Evolutionary conservation across 176 grass and related monocot genomes (phyloP), one percentile per base, ranked within the genome.

Genomic region (Avena atlantica): DNA sequence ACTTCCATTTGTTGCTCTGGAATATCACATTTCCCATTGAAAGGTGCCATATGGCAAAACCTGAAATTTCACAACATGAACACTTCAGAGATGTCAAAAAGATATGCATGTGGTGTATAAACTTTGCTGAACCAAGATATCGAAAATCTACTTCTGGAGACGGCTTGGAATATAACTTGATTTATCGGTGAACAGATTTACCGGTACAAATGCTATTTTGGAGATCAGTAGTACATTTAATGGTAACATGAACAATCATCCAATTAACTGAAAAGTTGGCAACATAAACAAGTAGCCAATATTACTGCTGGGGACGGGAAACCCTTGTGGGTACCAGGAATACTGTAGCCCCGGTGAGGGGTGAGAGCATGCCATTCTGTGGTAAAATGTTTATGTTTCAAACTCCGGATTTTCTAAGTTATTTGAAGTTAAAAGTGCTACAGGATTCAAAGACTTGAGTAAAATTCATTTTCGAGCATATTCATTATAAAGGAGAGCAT

Each of bases 11-110:
- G 80, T 89, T 93, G 81, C 70, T 93, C 92, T 84, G 85, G 82
- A 88, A 73, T 31, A 34, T 91, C 87, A 86, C 95, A 94, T 42
- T 81, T 86, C 11, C 95, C 95, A 78, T 81, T 87, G 71, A 92
- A 97, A 20, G 95, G 95, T 81, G 78, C 72, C 95, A 97, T 91
- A 47, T 89, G 81, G 86, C 95, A 97, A 78, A 97, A 97, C 95
- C 95, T 97, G 51, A 85, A 86, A 87, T 70, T 42, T 47, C 12
- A 64, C n/a, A 31, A 74, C 17, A 8, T 21, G 12, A 76, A 68
- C 9, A 78, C 56, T 76, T 76, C 40, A 84, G 63, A 57, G 34
- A 12, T 64, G 14, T 48, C 13, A 63, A 78, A 85, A 75, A 84
- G 23, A 8, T 60, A 42, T 21, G 3, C 20, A 21, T 6, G 52